These are phyloP conservation scores for Epithele typhae DNA, from an alignment of 768 basidiomycete genomes.

Conservation along the genomic window DNA sequence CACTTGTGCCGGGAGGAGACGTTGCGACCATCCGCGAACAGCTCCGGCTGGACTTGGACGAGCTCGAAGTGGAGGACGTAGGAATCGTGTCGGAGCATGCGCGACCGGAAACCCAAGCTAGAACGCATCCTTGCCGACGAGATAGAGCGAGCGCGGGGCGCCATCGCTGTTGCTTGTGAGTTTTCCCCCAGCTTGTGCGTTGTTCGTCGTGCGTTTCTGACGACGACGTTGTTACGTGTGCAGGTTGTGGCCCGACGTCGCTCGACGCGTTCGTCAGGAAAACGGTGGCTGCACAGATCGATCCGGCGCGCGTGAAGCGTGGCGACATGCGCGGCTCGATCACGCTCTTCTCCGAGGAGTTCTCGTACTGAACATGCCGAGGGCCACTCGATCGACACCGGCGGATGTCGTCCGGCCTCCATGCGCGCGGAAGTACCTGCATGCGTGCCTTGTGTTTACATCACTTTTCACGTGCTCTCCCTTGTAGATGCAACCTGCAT, in stretches of 20 bases:
- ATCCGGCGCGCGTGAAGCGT: slow-evolving; percentile 44
- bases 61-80: slow-evolving; percentile 56
- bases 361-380: slow-evolving; percentile 54
- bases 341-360: slow-evolving; percentile 63
- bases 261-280: slow-evolving; percentile 68
- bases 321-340: slow-evolving; percentile 60
- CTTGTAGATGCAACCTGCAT: too few species aligned
- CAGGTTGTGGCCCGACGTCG: slow-evolving; percentile 71
- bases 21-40: slow-evolving; percentile 24
- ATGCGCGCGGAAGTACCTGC: too few species aligned
- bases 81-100: slow-evolving; percentile 57
- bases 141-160: slow-evolving; percentile 48
- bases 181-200: slow-evolving; percentile 10
- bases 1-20: slow-evolving; percentile 20
- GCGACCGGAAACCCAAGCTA: slow-evolving; percentile 63
- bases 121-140: slow-evolving; percentile 62
- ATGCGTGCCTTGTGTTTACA: too few species aligned
- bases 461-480: too few species aligned
- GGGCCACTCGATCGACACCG: too few species aligned
- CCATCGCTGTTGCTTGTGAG: slow-evolving; percentile 68
- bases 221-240: too few species aligned
- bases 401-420: too few species aligned
- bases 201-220: background rate
- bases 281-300: slow-evolving; percentile 55
- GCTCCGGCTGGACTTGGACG: slow-evolving; percentile 45